Evolutionary conservation across 345 rosid genomes (phyloP), one percentile per base, ranked within the genome.

Genomic region (Ceriops zippeliana): DNA sequence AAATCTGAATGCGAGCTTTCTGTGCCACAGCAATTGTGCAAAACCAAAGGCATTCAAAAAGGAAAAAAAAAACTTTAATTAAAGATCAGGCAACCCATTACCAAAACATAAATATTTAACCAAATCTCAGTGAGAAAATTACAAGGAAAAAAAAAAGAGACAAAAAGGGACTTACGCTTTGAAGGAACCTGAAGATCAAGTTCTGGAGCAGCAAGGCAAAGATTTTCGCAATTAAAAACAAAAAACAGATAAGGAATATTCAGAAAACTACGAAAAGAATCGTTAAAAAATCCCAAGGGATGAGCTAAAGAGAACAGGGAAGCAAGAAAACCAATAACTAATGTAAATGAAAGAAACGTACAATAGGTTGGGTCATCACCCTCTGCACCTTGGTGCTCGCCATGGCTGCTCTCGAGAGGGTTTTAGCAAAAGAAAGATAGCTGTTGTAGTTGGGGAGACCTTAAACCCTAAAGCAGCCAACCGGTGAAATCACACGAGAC

Each of bases 1-100:
- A 95, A 82, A 95, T 91, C 90, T 91, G 96, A 58, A 95, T 91
- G 58, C 97, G 81, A 71, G 99, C 92, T 91, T 91, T 95, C 98
- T 91, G 86, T 22, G 71, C 2, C 60, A 70, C 68, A 24, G 9
- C 58, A 57, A 38, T 2, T 34, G 37, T 34, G 37, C 9, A 34
- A 34, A 10, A 38, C 47, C 47, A 10, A 38, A 38, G 3, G 2
- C 13, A 13, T 9, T 42, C 17, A 42, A 11, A 11, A 13, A 15
- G 8, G 26, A 24, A 24, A 1, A 42, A 63, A 7, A 7, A 53
- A 58, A 46, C 57, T 11, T 8, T 22, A 42, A 42, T 9, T 5
- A 21, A 7, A 32, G 69, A 68, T 56, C 16, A 56, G 30, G 6
- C 11, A 32, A 30, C 7, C 30, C 8, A 28, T 24, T 28, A 20